Evolutionary conservation across 139 green algal genomes (phyloP).

Genomic region (Coelastrella sp.): DNA sequence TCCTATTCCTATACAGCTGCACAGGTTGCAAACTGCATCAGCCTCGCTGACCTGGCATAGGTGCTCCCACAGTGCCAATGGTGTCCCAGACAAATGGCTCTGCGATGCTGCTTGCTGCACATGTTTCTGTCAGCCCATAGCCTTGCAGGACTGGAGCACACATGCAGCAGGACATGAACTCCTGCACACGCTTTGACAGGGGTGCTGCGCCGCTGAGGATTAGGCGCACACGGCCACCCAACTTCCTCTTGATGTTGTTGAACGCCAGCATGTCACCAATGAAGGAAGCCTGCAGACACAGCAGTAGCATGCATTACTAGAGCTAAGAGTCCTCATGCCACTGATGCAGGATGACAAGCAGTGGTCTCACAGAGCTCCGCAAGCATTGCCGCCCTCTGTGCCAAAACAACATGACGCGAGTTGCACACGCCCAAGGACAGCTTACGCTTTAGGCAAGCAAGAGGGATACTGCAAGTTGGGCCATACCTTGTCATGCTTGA

Average conservation of each 20-base stretch:
- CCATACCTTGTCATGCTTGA: slow-evolving; percentile 50
- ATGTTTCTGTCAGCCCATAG: slow-evolving; percentile 95
- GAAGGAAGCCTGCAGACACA: slow-evolving; percentile 69
- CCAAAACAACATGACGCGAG: too few species aligned
- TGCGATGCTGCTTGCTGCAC: slow-evolving; percentile 87
- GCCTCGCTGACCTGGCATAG: slow-evolving; percentile 62
- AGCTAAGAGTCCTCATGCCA: too few species aligned
- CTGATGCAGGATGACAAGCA: too few species aligned
- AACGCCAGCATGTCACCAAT: slow-evolving; percentile 88
- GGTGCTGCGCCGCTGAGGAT: slow-evolving; percentile 76
- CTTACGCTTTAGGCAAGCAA: not conserved
- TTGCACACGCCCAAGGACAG: too few species aligned
- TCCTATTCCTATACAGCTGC: too few species aligned
- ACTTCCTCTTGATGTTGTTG: slow-evolving; percentile 77
- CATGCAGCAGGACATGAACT: slow-evolving; percentile 77
- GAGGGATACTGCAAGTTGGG: not conserved
- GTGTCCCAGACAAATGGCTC: slow-evolving; percentile 57
- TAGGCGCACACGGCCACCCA: slow-evolving; percentile 77
- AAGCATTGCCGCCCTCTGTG: too few species aligned
- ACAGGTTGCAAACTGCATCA: too few species aligned
- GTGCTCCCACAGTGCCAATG: slow-evolving; percentile 83
- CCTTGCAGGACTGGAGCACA: slow-evolving; percentile 80
- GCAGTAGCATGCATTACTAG: not conserved
- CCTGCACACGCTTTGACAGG: slow-evolving; percentile 66
- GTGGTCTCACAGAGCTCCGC: too few species aligned